These are phyloP conservation scores for Litsea cubeba DNA, from an alignment of 164 flowering plant species.

Conservation along the genomic window DNA sequence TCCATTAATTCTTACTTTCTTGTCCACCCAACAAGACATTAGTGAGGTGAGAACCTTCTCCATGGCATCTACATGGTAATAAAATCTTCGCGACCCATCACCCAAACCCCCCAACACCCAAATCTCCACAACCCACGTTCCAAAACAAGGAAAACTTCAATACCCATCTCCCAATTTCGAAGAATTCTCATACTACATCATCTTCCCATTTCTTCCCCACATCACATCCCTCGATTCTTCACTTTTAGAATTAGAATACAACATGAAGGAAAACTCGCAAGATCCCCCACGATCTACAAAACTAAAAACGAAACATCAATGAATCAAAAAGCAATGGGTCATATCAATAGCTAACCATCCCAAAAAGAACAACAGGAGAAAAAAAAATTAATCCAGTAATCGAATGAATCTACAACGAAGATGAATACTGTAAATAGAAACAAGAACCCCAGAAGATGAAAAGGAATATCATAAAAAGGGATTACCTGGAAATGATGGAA, in stretches of 20 bases:
- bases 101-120: not conserved
- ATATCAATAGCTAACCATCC: not conserved
- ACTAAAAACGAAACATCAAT: too few species aligned
- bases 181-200: not conserved
- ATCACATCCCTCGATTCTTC: not conserved
- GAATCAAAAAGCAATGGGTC: too few species aligned
- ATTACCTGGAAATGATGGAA: conserved; percentile 4
- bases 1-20: not conserved
- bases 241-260: not conserved
- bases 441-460: not conserved
- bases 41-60: not conserved
- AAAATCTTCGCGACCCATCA: not conserved
- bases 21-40: too few species aligned
- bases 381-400: too few species aligned
- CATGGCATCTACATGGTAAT: not conserved
- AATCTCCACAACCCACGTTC: not conserved
- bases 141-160: not conserved
- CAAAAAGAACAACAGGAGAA: not conserved
- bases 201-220: not conserved
- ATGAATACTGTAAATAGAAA: not conserved
- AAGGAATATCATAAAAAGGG: not conserved
- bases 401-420: not conserved
- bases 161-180: not conserved
- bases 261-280: not conserved
- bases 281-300: not conserved